Evolutionary conservation across 2,329 filamentous ascomycete species (phyloP).

Genomic region (Ascochyta fabae): DNA sequence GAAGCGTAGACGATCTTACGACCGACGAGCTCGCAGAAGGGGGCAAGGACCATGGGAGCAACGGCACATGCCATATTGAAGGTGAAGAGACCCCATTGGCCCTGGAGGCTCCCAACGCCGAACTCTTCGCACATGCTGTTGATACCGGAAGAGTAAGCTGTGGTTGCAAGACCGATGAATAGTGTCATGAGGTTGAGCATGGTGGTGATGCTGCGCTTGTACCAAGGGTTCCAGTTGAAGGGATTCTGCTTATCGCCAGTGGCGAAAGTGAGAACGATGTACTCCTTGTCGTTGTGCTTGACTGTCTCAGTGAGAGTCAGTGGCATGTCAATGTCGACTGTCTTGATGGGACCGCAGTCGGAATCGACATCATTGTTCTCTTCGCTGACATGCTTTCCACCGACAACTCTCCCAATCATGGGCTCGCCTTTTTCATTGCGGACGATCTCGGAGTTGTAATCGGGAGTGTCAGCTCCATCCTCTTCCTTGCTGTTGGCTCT

Average conservation of each 20-base stretch:
- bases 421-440: slow-evolving; percentile 35
- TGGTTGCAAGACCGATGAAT: slow-evolving; percentile 37
- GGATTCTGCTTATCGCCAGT: slow-evolving; percentile 36
- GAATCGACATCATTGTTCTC: slow-evolving; percentile 32
- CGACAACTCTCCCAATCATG: slow-evolving; percentile 31
- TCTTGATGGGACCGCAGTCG: slow-evolving; percentile 34
- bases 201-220: slow-evolving; percentile 38
- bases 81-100: slow-evolving; percentile 35
- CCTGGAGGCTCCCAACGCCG: slow-evolving; percentile 29
- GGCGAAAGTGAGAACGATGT: slow-evolving; percentile 34
- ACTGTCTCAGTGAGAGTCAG: slow-evolving; percentile 36
- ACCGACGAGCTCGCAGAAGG: slow-evolving; percentile 36
- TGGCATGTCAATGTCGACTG: slow-evolving; percentile 37
- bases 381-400: slow-evolving; percentile 30
- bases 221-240: slow-evolving; percentile 40
- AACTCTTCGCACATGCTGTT: slow-evolving; percentile 37
- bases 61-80: slow-evolving; percentile 39
- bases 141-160: slow-evolving; percentile 37
- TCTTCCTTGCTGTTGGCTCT: slow-evolving; percentile 15
- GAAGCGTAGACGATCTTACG: slow-evolving; percentile 35
- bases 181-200: slow-evolving; percentile 38
- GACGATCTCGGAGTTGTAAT: slow-evolving; percentile 22
- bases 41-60: slow-evolving; percentile 35
- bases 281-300: slow-evolving; percentile 33
- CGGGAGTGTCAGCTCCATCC: not conserved